Evolutionary conservation across 169 alveolate species (phyloP), one percentile per base, ranked within the genome.

Genomic region (Cryptosporidium parvum): DNA sequence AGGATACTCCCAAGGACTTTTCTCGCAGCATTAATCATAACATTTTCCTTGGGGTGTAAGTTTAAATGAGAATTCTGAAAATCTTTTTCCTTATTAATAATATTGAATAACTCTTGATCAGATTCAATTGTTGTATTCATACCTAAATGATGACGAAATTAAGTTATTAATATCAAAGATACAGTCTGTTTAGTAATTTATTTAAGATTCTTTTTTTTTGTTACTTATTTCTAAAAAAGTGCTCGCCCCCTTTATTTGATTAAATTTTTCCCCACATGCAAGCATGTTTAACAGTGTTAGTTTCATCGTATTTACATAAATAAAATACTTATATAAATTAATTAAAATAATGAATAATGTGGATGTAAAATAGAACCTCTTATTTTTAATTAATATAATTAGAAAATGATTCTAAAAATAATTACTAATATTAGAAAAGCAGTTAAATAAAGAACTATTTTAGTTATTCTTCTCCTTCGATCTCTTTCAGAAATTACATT

Each of bases 1-100:
- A 97, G 92, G 52, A 94, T 92, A 65, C 97, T 87, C 42, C 99
- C 98, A 33, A 96, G 93, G 26, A 98, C 97, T 58, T 98, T 98
- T 75, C 97, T 75, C 65, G 96, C 98, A 45, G 97, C 96, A 31
- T 72, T 70, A 37, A 96, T 95, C 23, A 94, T 95, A 42, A 94
- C 94, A 91, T 97, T 97, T 95, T 97, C 95, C 16, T 53, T 37
- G 51, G 86, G 71, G 35, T 73, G 86, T 56, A 73, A 73, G 56
- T 73, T 73, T 39, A 73, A 73, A 26, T 56, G 71, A 29, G 33
- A 35, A 35, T 37, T 73, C 37, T 56, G 86, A 23, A 39, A 73
- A 31, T 31, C n/a, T 9, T 58, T n/a, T 37, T 73, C 71, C 6
- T 59, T 59, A 18, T 58, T 35, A 10, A 73, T 73, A 3, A 73